Conservation (phyloP, 345 rosid genomes). For the Eucalyptus viminalis region DNA sequence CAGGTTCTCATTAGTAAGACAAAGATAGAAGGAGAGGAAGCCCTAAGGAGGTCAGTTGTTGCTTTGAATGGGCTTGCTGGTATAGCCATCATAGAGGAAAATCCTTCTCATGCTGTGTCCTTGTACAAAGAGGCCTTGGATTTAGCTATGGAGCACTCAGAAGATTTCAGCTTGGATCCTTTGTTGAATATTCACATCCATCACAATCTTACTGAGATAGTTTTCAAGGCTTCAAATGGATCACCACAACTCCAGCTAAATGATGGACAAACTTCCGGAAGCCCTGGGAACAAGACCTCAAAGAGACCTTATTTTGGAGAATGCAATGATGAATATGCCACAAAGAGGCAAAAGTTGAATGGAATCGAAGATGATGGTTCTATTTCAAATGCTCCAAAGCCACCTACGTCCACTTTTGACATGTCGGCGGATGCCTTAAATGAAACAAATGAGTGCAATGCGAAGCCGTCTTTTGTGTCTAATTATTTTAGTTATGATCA, state of each 20-base stretch:
- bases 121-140: conserved; percentile 74
- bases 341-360: conserved; percentile 33
- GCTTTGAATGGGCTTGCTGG: conserved; percentile 96
- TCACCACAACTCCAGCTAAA: conserved; percentile 7
- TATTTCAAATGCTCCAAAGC: conserved; percentile 5
- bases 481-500: conserved; percentile 6
- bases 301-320: conserved; percentile 16
- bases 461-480: conserved; percentile 10
- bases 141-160: conserved; percentile 51
- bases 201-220: conserved; percentile 79
- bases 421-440: conserved; percentile 9
- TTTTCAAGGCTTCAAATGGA: conserved; percentile 24
- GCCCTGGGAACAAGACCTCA: conserved; percentile 10
- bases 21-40: conserved; percentile 92
- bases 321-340: conserved; percentile 9
- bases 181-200: conserved; percentile 83
- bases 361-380: conserved; percentile 10
- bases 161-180: conserved; percentile 87
- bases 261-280: conserved; percentile 10
- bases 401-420: not conserved
- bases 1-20: conserved; percentile 94
- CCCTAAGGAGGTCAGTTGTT: conserved; percentile 65
- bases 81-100: conserved; percentile 69
- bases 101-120: conserved; percentile 45
- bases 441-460: conserved; percentile 14